phyloP scores from a whole-genome alignment of 2,329 filamentous ascomycete genomes.

The Apiospora pterosperma region DNA sequence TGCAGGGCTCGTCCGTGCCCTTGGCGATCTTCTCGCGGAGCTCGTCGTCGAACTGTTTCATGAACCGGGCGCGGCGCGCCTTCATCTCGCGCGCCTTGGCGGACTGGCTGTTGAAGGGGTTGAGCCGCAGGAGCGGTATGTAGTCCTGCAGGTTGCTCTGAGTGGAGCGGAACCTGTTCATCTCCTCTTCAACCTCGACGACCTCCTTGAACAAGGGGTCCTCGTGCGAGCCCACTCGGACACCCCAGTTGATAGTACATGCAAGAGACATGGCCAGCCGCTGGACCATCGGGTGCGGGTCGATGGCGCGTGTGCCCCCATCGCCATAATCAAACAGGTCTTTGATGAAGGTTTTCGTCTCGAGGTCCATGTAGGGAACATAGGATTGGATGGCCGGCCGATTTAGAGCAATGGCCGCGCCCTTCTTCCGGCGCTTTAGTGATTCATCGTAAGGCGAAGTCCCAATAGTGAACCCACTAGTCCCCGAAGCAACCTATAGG shows the following conservation, averaged over 20 bases:
- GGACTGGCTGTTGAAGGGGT: conserved; percentile 58
- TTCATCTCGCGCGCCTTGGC: conserved; percentile 58
- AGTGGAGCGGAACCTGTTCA: conserved; percentile 56
- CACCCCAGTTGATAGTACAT: conserved; percentile 64
- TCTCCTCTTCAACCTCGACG: conserved; percentile 59
- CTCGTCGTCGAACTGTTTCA: conserved; percentile 53
- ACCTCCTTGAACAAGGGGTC: conserved; percentile 60
- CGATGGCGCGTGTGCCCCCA: conserved; percentile 49
- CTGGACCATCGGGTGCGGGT: conserved; percentile 68
- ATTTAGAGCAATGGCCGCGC: conserved; percentile 62
- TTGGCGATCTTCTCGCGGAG: conserved; percentile 59
- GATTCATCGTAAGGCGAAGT: conserved; percentile 65
- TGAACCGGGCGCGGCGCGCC: conserved; percentile 56
- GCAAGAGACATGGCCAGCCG: conserved; percentile 59
- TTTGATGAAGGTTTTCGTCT: conserved; percentile 59
- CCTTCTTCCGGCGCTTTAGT: conserved; percentile 61
- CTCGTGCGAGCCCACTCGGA: conserved; percentile 56
- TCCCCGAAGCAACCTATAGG: conserved; percentile 51
- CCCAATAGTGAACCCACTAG: conserved; percentile 64
- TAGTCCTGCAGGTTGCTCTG: conserved; percentile 61
- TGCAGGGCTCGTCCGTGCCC: conserved; percentile 60
- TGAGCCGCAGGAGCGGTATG: conserved; percentile 55
- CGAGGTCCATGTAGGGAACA: conserved; percentile 58
- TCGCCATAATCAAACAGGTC: conserved; percentile 58
- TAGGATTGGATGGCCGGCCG: conserved; percentile 62